Evolutionary conservation across 768 basidiomycete species (phyloP).

Genomic region (Rhodotorula paludigena): DNA sequence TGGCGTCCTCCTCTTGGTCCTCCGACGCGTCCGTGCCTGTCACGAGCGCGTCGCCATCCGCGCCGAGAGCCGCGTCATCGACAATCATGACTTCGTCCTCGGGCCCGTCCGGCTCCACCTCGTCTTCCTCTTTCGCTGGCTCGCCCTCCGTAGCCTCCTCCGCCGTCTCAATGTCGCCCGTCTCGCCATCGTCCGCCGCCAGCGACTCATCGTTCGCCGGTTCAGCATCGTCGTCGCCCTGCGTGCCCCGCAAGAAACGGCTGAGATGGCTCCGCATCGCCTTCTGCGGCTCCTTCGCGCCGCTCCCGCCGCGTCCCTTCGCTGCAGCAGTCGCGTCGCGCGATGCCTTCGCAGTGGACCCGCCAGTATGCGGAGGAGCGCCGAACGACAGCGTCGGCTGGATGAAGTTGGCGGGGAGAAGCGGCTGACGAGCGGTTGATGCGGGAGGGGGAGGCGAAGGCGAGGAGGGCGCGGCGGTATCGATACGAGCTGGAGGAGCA

Average conservation of each 20-base stretch:
- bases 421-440: background rate
- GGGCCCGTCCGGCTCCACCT: background rate
- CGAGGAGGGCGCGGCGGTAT: background rate
- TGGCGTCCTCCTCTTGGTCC: background rate
- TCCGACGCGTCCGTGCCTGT: too few species aligned
- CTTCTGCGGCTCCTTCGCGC: conserved; percentile 27
- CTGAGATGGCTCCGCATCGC: background rate
- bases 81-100: background rate
- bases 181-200: background rate
- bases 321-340: background rate
- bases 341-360: background rate
- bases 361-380: background rate
- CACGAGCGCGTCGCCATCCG: background rate
- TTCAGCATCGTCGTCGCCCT: conserved; percentile 20
- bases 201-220: conserved; percentile 6
- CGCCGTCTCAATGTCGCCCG: background rate
- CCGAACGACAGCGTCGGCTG: conserved; percentile 8
- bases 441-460: background rate
- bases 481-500: too few species aligned
- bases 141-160: background rate
- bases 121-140: background rate
- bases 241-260: conserved; percentile 6
- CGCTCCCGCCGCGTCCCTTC: background rate
- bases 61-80: conserved; percentile 43
- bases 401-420: background rate